Evolutionary conservation across 345 rosid species (phyloP).

Genomic region (Boechera retrofracta): DNA sequence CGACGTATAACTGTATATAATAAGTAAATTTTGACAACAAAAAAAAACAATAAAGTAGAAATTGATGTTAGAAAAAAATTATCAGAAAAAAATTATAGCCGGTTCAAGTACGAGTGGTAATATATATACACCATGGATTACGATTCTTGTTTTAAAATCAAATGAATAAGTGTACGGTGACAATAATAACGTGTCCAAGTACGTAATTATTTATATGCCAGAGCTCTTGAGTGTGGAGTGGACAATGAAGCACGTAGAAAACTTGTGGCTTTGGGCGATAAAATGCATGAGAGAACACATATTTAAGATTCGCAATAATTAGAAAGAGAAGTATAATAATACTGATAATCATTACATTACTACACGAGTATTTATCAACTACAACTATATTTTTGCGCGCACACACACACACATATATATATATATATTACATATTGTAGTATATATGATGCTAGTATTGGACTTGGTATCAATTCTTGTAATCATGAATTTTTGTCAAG

Average conservation of each 20-base stretch:
- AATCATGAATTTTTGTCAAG: slow-evolving; percentile 19
- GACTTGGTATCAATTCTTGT: too few relatives aligned
- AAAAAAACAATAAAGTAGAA: neutral
- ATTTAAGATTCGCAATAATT: slow-evolving; percentile 16
- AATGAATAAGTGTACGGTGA: neutral
- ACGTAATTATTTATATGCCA: too few relatives aligned
- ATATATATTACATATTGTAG: neutral
- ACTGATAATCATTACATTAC: slow-evolving; percentile 10
- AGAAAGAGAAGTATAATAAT: slow-evolving; percentile 4
- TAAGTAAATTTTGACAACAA: neutral
- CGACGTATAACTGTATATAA: neutral
- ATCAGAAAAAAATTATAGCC: neutral
- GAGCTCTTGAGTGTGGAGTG: too few relatives aligned
- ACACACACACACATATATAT: neutral
- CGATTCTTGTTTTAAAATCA: neutral
- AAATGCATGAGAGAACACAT: slow-evolving; percentile 1
- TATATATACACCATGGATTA: neutral
- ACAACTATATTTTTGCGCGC: neutral
- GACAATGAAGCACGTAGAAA: too few relatives aligned
- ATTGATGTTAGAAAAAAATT: neutral
- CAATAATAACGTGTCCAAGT: neutral
- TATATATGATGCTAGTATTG: neutral
- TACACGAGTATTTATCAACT: neutral
- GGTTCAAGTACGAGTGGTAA: neutral
- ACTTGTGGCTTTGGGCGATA: slow-evolving; percentile 2